These are phyloP conservation scores for Agrocybe chaxingu DNA, from an alignment of 768 basidiomycete genomes.

Conservation along the genomic window DNA sequence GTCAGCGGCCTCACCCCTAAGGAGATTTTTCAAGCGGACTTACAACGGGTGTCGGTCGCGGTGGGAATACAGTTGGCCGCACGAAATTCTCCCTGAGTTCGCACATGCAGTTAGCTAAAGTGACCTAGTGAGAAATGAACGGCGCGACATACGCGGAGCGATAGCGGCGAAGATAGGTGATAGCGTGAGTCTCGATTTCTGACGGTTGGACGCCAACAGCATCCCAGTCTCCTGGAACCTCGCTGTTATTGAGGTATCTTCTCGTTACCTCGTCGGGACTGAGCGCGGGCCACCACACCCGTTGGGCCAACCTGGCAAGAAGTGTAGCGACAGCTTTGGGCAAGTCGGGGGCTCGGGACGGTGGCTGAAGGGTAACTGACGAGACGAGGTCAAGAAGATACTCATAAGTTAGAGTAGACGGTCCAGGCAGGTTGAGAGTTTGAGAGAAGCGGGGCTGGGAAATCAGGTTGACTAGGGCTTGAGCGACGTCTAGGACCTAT, in stretches of 20 bases:
- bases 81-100: constrained; percentile 57
- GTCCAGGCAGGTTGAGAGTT: constrained; percentile 84
- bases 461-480: constrained; percentile 81
- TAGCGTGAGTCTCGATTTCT: constrained; percentile 82
- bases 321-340: constrained; percentile 70
- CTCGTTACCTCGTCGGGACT: constrained; percentile 89
- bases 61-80: constrained; percentile 64
- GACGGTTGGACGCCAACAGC: constrained; percentile 77
- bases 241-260: constrained; percentile 80
- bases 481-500: constrained; percentile 91
- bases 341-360: constrained; percentile 68
- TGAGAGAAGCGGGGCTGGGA: constrained; percentile 56
- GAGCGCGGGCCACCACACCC: constrained; percentile 88
- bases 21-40: constrained; percentile 18
- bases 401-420: constrained; percentile 79
- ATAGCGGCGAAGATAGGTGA: constrained; percentile 87
- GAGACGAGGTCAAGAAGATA: constrained; percentile 77
- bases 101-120: constrained; percentile 4
- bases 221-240: constrained; percentile 78
- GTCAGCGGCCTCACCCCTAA: constrained; percentile 6
- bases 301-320: constrained; percentile 60
- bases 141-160: constrained; percentile 71
- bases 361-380: constrained; percentile 74
- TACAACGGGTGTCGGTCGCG: constrained; percentile 33
- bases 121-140: no score